Conservation (phyloP, 179 eudicot genomes). For the Kewa caespitosa region DNA sequence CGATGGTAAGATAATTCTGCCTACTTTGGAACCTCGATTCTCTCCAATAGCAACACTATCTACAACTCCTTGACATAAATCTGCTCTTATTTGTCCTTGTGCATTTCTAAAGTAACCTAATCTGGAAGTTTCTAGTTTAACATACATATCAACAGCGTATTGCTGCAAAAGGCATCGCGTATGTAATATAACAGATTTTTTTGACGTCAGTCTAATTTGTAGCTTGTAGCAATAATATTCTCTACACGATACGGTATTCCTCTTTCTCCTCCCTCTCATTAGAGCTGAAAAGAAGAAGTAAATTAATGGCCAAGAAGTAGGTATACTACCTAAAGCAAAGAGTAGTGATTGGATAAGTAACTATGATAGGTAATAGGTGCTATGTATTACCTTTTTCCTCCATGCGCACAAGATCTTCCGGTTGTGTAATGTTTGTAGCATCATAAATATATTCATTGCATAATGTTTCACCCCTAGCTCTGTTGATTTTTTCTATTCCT, state of each 20-base stretch:
- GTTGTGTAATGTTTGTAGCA: neutral
- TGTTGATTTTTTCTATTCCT: neutral
- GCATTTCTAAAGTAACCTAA: neutral
- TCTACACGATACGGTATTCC: neutral
- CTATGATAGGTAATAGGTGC: too few relatives aligned
- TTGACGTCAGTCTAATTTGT: neutral
- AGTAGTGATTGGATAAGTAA: too few relatives aligned
- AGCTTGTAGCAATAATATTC: conserved; percentile 16
- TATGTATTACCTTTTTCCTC: neutral
- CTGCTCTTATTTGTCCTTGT: neutral
- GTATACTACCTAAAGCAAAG: neutral
- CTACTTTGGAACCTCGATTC: neutral
- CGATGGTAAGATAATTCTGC: conserved; percentile 5
- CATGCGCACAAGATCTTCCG: neutral
- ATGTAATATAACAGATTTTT: neutral
- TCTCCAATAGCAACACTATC: conserved; percentile 6
- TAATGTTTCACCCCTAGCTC: neutral
- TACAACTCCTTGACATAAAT: conserved; percentile 15
- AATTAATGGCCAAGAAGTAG: neutral
- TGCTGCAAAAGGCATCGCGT: neutral
- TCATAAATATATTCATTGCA: neutral
- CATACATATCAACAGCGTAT: conserved; percentile 13
- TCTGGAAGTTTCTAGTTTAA: conserved; percentile 3
- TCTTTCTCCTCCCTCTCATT: neutral
- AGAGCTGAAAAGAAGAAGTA: neutral